Evolutionary conservation across 371 early-diverging fungal genomes (phyloP), one percentile per base, ranked within the genome.

Genomic region (Apophysomyces trapeziformis): DNA sequence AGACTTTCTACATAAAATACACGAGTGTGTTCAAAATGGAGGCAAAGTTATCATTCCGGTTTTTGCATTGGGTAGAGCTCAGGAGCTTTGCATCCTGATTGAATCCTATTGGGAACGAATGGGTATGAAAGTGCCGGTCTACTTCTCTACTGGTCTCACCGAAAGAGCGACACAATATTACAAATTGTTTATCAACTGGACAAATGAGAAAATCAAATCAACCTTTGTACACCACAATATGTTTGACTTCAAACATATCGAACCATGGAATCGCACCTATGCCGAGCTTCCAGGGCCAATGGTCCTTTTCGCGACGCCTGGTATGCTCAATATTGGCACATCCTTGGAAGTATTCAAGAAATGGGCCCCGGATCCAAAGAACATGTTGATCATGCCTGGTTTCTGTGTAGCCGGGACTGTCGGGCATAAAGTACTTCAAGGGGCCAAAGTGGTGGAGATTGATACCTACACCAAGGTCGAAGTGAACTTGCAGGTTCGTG

Each of bases 21-120:
- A 96, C 68, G 88, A 92, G 56, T 94, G 95, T 71, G 92, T 99
- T 0, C 67, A 82, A 0, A 82, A 84, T 12, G 96, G 96, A 7
- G 99, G 99, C 21, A 96, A 97, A 58, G 97, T 97, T 7, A 83
- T 99, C 54, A 95, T 99, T 50, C 99, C 99, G 0, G 94, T 94
- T 14, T 98, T 97, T 89, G 97, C 99, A 4, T 75, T 99, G 16
- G 99, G 99, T 0, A 85, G 98, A 58, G 96, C 98, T 6, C 99
- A 99, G 72, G 99, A 99, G 69, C 86, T 99, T 6, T 97, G 96
- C 77, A 90, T 97, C 18, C 72, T 99, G 65, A 85, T 99, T 39
- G 99, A 99, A 68, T 86, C 92, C 0, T 97, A 96, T 69, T 98
- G 98, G 97, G 96, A 97, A 60, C 89, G 96, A 61, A 94, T 94